Evolutionary conservation across 2,329 filamentous ascomycete genomes (phyloP).

Genomic region (Fusarium nurragi): DNA sequence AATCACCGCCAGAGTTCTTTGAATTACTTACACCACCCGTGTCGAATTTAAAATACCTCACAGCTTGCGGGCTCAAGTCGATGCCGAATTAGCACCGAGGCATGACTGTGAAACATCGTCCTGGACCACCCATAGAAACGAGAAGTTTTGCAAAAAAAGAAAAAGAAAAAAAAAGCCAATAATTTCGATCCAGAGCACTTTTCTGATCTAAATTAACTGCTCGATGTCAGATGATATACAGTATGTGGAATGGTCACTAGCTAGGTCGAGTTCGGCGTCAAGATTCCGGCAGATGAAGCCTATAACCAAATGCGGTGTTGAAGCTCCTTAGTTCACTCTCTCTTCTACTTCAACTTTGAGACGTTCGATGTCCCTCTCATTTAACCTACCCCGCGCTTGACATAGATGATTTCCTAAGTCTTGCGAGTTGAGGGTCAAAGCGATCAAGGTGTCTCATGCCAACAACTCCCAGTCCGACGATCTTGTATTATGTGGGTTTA

Average conservation of each 20-base stretch:
- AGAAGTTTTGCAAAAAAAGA: too few relatives aligned
- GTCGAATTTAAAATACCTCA: not conserved
- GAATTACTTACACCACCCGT: not conserved
- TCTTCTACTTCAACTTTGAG: not conserved
- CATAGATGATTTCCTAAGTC: not conserved
- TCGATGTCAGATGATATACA: too few relatives aligned
- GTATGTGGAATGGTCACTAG: constrained; percentile 7
- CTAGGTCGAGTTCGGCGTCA: not conserved
- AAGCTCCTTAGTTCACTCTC: not conserved
- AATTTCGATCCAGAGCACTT: too few relatives aligned
- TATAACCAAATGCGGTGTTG: not conserved
- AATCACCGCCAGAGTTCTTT: too few relatives aligned
- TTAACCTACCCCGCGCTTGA: not conserved
- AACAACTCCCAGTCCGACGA: constrained; percentile 4
- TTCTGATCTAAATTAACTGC: too few relatives aligned
- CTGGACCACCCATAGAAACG: too few relatives aligned
- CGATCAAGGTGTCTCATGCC: not conserved
- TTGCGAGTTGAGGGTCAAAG: constrained; percentile 8
- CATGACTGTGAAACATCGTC: too few relatives aligned
- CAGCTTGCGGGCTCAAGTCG: not conserved
- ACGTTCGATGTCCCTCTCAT: not conserved
- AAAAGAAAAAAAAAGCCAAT: too few relatives aligned
- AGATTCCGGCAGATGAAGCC: not conserved
- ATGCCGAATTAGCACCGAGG: not conserved
- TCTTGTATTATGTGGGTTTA: not conserved